Evolutionary conservation across 2,329 filamentous ascomycete genomes (phyloP), one percentile per base, ranked within the genome.

Genomic region (Penicillium sp.): DNA sequence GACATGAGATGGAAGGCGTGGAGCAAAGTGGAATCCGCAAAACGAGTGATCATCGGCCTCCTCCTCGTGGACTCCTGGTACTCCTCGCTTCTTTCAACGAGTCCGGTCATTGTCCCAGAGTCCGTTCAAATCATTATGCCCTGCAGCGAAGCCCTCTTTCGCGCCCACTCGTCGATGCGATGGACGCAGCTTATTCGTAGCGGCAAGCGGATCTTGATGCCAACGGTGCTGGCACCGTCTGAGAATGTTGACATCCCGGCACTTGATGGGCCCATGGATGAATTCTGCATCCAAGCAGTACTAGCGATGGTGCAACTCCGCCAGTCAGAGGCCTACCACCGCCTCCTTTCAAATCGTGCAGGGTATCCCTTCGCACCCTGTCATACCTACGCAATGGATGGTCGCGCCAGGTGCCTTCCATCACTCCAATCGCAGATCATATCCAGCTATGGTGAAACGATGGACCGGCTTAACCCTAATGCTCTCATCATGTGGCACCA

Each of bases 401-500:
- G 70, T 1, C 71, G 75, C 28, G 78, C 77, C 16, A 69, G 74
- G 34, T 71, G 68, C 24, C 61, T 72, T n/a, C 63, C 68, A 23
- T 63, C 61, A 0, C 60, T 72, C 6, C 69, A 71, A 50, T 54
- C 65, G 7, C 67, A 72, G 39, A 61, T 70, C 4, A 58, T 60
- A 21, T 62, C 52, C 38, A 60, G 57, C 21, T 79, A 79, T 33
- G 71, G 74, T 29, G 71, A 76, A 21, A 67, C 70, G 1, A 67
- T 79, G 3, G 63, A 73, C 13, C 70, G 67, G 2, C 70, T 77
- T 23, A 77, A 79, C 47, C 71, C 79, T 2, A 82, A 81, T 45
- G 76, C 76, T 4, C 63, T 76, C 1, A 70, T 81, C 3, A 72
- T 80, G 34, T 82, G 79, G 79, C 79, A 82, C 56, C 75, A 76